Conservation (phyloP, 2,329 filamentous ascomycete species). For the Ophiostoma quercus region DNA sequence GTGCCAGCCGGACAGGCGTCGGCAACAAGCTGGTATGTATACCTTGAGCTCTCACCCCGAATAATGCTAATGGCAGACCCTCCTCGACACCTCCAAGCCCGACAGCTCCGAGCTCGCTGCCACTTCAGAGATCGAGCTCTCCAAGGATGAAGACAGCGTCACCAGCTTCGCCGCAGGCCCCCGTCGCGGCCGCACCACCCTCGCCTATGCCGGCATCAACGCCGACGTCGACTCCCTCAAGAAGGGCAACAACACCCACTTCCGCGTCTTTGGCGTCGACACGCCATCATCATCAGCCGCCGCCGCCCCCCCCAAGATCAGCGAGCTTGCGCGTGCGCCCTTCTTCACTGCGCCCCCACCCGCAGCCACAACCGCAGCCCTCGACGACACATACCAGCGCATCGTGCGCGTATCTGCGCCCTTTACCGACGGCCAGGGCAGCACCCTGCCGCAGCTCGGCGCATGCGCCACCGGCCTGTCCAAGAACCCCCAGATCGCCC, state of each 20-base stretch:
- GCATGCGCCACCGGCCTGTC: slow-evolving; percentile 75
- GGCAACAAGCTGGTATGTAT: slow-evolving; percentile 76
- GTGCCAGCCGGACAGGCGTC: slow-evolving; percentile 72
- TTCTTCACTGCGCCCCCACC: slow-evolving; percentile 42
- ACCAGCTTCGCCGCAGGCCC: slow-evolving; percentile 70
- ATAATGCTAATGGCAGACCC: slow-evolving; percentile 45
- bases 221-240: slow-evolving; percentile 66
- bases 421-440: slow-evolving; percentile 42
- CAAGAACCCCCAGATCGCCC: slow-evolving; percentile 65
- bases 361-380: neutral
- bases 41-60: neutral
- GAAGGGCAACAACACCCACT: slow-evolving; percentile 75
- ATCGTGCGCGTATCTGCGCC: slow-evolving; percentile 49
- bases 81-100: slow-evolving; percentile 65
- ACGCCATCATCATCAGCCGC: slow-evolving; percentile 33
- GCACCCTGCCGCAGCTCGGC: slow-evolving; percentile 55
- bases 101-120: slow-evolving; percentile 56
- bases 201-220: slow-evolving; percentile 75
- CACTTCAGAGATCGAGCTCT: slow-evolving; percentile 68
- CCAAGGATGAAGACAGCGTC: slow-evolving; percentile 81
- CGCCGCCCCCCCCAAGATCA: slow-evolving; percentile 39
- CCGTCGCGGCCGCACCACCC: slow-evolving; percentile 49
- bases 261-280: slow-evolving; percentile 66
- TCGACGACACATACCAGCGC: slow-evolving; percentile 51
- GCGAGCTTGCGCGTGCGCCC: slow-evolving; percentile 48